phyloP scores from a whole-genome alignment of 208 protist species.

The Leishmania braziliensis region DNA sequence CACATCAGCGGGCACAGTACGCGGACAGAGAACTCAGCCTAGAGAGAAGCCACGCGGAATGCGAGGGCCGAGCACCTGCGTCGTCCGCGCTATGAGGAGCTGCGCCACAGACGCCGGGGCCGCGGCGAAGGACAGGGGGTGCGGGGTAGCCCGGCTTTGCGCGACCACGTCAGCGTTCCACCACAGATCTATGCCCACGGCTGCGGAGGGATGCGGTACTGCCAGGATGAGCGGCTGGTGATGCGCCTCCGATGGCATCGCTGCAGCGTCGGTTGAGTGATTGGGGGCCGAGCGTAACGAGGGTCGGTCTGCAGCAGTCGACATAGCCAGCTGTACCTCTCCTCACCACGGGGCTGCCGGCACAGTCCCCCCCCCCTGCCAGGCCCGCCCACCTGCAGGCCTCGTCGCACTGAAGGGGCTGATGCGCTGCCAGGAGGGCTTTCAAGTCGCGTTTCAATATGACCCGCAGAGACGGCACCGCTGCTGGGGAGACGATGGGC shows the following conservation, averaged over 20 bases:
- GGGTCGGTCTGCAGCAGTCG: not conserved
- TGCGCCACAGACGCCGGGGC: constrained; percentile 6
- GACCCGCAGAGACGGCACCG: constrained; percentile 10
- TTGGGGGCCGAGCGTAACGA: not conserved
- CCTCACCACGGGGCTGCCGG: not conserved
- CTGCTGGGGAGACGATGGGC: not conserved
- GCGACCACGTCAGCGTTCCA: constrained; percentile 56
- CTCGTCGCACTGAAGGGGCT: constrained; percentile 11
- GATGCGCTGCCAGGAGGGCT: constrained; percentile 34
- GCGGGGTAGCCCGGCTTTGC: constrained; percentile 5
- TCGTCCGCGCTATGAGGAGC: constrained; percentile 11
- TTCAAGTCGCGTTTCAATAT: constrained; percentile 61
- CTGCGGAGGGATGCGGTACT: not conserved
- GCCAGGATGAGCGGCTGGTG: not conserved
- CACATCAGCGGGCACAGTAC: not conserved
- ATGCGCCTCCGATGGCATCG: not conserved
- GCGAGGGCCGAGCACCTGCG: constrained; percentile 6
- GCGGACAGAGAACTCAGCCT: constrained; percentile 35
- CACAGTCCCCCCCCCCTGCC: constrained; percentile 9
- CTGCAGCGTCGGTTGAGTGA: constrained; percentile 3
- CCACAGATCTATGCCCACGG: constrained; percentile 38
- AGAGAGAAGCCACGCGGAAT: constrained; percentile 41
- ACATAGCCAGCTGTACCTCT: not conserved
- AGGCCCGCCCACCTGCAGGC: constrained; percentile 6
- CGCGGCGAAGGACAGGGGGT: constrained; percentile 11